Evolutionary conservation across 2,329 filamentous ascomycete species (phyloP).

Genomic region (Verticillium zaregamsianum): DNA sequence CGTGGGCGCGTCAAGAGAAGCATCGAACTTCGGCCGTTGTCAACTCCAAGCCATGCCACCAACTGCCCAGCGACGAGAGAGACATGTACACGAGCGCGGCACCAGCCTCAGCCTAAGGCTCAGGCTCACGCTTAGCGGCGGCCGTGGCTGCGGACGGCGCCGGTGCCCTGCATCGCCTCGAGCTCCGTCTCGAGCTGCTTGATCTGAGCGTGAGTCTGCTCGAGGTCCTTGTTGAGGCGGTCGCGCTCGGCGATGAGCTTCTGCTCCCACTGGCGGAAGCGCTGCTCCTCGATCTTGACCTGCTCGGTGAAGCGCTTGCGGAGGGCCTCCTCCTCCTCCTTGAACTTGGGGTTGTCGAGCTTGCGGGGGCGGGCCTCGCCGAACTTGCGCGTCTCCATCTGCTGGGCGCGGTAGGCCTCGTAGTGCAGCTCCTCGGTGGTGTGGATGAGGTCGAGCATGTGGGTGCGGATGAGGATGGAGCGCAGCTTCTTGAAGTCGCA

Average conservation of each 20-base stretch:
- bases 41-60: conserved; percentile 5
- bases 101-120: background rate
- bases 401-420: conserved; percentile 96
- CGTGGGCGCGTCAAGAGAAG: background rate
- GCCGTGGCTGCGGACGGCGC: conserved; percentile 83
- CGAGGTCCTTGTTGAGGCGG: conserved; percentile 98
- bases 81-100: background rate
- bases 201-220: conserved; percentile 93
- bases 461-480: conserved; percentile 95
- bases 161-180: conserved; percentile 83
- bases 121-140: conserved; percentile 61
- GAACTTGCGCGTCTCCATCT: conserved; percentile 99
- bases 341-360: conserved; percentile 99
- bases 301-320: conserved; percentile 99
- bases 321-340: conserved; percentile 97
- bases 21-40: background rate
- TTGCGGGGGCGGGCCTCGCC: conserved; percentile 96
- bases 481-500: conserved; percentile 99
- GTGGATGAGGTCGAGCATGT: conserved; percentile 99
- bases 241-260: conserved; percentile 99
- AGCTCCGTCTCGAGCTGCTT: conserved; percentile 90
- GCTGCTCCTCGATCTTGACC: conserved; percentile 99
- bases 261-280: conserved; percentile 99
- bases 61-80: conserved; percentile 14
- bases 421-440: conserved; percentile 99